Percentiles rank a stretch among this genome's conserved stretches.
Evolutionary conservation across 192 early-diverging fungal species (phyloP).

Genomic region (Cetraspora pellucida): DNA sequence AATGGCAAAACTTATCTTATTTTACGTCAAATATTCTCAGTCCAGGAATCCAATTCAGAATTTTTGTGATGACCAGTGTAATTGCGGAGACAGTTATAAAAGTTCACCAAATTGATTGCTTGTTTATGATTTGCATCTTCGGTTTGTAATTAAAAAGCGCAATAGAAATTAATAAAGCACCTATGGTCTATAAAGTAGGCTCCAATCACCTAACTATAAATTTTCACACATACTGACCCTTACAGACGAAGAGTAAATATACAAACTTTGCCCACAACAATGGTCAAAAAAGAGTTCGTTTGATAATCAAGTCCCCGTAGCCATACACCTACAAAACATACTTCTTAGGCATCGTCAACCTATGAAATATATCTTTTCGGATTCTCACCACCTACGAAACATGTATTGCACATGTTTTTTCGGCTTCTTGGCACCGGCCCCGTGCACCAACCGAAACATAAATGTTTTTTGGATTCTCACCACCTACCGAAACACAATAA

Average conservation of each 20-base stretch:
- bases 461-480: conserved; percentile 24
- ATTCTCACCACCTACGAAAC: conserved; percentile 27
- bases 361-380: conserved; percentile 27
- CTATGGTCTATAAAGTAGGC: conserved; percentile 15
- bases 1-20: conserved; percentile 1
- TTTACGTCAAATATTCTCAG: conserved; percentile 20
- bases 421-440: conserved; percentile 21
- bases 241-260: conserved; percentile 29
- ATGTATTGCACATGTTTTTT: conserved; percentile 24
- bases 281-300: conserved; percentile 29
- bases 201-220: conserved; percentile 23
- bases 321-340: conserved; percentile 28
- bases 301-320: conserved; percentile 23
- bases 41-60: conserved; percentile 27
- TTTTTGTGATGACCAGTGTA: conserved; percentile 24
- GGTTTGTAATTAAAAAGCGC: conserved; percentile 24
- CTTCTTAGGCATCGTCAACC: conserved; percentile 25
- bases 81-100: conserved; percentile 26
- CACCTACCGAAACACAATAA: conserved; percentile 29
- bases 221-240: conserved; percentile 29
- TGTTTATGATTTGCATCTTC: conserved; percentile 28
- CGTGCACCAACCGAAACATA: conserved; percentile 7
- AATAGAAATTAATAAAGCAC: conserved; percentile 29
- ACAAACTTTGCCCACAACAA: conserved; percentile 28
- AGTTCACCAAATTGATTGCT: conserved; percentile 7